Conservation (phyloP, 2,329 filamentous ascomycete genomes). For the Nothophaeocryptopus gaeumannii region DNA sequence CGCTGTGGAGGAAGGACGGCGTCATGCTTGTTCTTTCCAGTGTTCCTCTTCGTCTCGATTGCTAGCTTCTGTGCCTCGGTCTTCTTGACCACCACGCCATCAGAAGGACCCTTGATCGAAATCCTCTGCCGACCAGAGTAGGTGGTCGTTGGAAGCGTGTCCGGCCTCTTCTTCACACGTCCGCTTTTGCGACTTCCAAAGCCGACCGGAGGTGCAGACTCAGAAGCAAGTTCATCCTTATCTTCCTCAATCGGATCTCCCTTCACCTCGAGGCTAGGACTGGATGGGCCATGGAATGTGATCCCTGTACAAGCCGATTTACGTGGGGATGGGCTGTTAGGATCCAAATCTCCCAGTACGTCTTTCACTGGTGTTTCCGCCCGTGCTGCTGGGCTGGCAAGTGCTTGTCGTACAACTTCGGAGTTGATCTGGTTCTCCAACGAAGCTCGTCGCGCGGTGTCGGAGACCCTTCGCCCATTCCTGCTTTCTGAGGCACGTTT, state of each 20-base stretch:
- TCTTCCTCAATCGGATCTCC: conserved; percentile 14
- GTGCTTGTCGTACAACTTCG: conserved; percentile 45
- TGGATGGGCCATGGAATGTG: no score
- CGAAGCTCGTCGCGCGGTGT: conserved; percentile 40
- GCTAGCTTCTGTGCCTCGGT: conserved; percentile 50
- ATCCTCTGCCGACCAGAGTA: conserved; percentile 41
- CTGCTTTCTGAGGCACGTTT: conserved; percentile 50
- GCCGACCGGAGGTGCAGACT: conserved; percentile 12
- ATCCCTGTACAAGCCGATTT: conserved; percentile 19
- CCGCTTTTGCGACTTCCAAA: conserved; percentile 22
- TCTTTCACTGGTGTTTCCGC: conserved; percentile 14
- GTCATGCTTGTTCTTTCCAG: conserved; percentile 50
- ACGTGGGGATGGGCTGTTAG: conserved; percentile 45
- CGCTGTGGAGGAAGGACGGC: conserved; percentile 44
- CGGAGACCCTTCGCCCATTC: conserved; percentile 26
- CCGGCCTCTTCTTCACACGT: conserved; percentile 23
- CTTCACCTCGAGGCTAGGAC: background rate
- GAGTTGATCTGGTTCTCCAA: conserved; percentile 49
- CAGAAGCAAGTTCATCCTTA: conserved; percentile 17
- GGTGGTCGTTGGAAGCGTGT: conserved; percentile 27
- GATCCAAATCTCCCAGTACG: conserved; percentile 47
- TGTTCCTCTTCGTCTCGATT: conserved; percentile 47
- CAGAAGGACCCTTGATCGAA: conserved; percentile 42
- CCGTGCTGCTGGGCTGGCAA: conserved; percentile 42
- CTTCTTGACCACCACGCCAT: conserved; percentile 46